Conservation (phyloP, 441 rosid genomes). For the Jatropha podagrica region DNA sequence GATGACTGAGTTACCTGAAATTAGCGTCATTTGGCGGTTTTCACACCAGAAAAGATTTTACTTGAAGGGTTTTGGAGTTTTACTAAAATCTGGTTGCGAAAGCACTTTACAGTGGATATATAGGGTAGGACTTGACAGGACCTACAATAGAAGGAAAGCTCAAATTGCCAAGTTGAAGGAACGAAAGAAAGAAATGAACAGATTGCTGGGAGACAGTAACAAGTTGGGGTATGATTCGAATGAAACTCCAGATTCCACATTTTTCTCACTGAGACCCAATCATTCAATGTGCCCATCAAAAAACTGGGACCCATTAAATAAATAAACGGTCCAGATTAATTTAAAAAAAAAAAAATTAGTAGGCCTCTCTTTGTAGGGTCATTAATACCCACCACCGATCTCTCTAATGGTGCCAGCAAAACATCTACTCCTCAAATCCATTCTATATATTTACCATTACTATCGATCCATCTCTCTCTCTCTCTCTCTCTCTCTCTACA, state of each 20-base stretch:
- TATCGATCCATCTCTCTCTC: neutral
- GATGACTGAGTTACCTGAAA: too few species aligned
- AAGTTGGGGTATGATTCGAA: neutral
- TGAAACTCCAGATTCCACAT: conserved; percentile 24
- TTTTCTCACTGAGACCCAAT: conserved; percentile 37
- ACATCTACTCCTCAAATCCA: neutral
- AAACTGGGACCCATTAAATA: conserved; percentile 18
- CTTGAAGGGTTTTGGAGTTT: too few species aligned
- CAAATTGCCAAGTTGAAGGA: neutral
- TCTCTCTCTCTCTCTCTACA: neutral
- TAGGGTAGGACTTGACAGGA: too few species aligned
- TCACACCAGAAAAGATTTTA: too few species aligned
- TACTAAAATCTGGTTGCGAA: too few species aligned
- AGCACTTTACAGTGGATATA: too few species aligned
- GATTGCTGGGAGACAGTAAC: neutral
- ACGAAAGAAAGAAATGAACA: neutral
- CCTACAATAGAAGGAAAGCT: neutral
- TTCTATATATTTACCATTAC: neutral
- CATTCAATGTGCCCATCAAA: conserved; percentile 43
- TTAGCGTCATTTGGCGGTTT: too few species aligned
- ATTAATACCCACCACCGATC: conserved; percentile 45
- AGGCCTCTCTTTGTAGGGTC: conserved; percentile 32
- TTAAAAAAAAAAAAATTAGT: neutral
- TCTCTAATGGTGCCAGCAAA: conserved; percentile 30
- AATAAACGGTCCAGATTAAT: conserved; percentile 40